Evolutionary conservation across 805 yeast species (phyloP), one percentile per base, ranked within the genome.

Genomic region (Sporopachydermia quercuum): DNA sequence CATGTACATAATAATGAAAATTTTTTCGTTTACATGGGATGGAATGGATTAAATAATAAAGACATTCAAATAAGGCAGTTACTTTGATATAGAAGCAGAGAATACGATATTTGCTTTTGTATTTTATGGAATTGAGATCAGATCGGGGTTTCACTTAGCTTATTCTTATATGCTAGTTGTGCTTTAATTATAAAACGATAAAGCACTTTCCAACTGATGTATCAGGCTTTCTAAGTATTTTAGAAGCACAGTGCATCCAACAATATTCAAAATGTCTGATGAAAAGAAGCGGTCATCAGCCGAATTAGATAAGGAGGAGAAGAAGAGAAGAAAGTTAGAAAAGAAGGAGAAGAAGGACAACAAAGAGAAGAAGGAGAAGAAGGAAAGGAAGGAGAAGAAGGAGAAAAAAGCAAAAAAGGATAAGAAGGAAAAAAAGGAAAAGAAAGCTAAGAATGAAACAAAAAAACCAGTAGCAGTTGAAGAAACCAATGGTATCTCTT

Each of bases 401-500:
- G 54, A 46, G 15, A 53, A 41, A 53, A 51, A 43, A 38, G 42
- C 38, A 16, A 55, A 60, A 44, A 52, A 52, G 47, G 54, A 47
- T 27, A 50, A 52, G 37, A 54, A 49, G 37, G 48, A 44, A 8
- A 56, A 49, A 40, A 50, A 50, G 27, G 49, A 47, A 8, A 51
- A 53, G 39, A 52, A 54, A 42, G 45, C 45, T 8, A 52, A 51
- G 44, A 49, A 45, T 50, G 50, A 47, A 55, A 53, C 11, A 47
- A 49, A 42, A 49, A 51, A 40, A 52, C 53, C 54, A 57, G 45
- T 42, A n/a, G 45, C 43, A 35, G 68, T 68, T 45, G 51, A 49
- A 5, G 68, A 70, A 49, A 61, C 64, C 11, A 49, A 56, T 13
- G 60, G 61, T 13, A 56, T 69, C 39, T 46, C 66, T 13, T 30